These are phyloP conservation scores for Linaria vulgaris DNA, from an alignment of 257 asterid genomes.

Conservation along the genomic window DNA sequence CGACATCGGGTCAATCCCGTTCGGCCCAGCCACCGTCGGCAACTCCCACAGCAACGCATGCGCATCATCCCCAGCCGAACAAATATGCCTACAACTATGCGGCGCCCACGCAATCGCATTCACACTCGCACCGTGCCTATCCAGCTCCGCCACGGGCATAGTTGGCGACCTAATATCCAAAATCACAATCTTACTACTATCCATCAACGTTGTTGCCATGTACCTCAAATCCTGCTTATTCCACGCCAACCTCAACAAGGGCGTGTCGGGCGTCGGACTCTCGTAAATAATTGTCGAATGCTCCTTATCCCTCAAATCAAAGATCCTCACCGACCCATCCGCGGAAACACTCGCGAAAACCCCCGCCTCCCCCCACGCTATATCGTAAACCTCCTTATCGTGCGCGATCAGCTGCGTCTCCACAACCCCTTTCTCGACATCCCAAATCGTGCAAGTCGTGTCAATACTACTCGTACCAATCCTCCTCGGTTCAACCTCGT, in stretches of 20 bases:
- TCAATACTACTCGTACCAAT: conserved; percentile 87
- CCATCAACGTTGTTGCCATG: conserved; percentile 90
- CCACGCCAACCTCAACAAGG: conserved; percentile 87
- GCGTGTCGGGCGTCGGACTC: conserved; percentile 76
- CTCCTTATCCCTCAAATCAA: conserved; percentile 89
- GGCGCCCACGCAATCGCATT: conserved; percentile 97
- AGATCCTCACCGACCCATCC: conserved; percentile 82
- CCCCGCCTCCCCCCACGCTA: conserved; percentile 96
- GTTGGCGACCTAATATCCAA: conserved; percentile 83
- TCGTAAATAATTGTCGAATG: conserved; percentile 89
- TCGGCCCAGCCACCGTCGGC: conserved; percentile 88
- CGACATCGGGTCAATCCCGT: conserved; percentile 84
- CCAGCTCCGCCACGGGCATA: conserved; percentile 85
- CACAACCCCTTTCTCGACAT: conserved; percentile 68
- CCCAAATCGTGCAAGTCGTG: conserved; percentile 94
- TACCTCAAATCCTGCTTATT: conserved; percentile 95
- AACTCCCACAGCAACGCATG: conserved; percentile 89
- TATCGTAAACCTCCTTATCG: conserved; percentile 89
- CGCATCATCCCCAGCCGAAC: conserved; percentile 90
- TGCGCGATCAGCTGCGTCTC: conserved; percentile 87
- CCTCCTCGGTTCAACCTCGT: conserved; percentile 71
- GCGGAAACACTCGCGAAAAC: conserved; percentile 87
- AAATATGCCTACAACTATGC: conserved; percentile 76
- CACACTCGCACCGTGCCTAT: conserved; percentile 82
- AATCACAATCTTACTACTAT: conserved; percentile 72